These are phyloP conservation scores for Geotrichum reessii DNA, from an alignment of 1,139 yeast species.

Conservation along the genomic window DNA sequence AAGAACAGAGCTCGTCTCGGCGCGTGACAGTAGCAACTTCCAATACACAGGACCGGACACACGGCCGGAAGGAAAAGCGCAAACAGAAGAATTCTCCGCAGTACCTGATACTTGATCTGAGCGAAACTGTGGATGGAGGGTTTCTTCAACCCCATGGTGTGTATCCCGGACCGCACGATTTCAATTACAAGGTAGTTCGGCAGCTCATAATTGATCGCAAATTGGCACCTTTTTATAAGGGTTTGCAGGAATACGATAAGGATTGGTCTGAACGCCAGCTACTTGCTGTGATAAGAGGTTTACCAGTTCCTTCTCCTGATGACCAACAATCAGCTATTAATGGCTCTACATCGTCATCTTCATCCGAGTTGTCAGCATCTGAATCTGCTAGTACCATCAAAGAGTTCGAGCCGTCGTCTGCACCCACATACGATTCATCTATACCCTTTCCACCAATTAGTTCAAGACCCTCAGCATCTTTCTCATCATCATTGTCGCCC, in stretches of 20 bases:
- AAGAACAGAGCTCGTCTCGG: conserved; percentile 5
- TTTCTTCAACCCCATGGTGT: conserved; percentile 78
- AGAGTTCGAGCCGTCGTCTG: conserved; percentile 5
- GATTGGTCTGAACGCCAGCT: conserved; percentile 71
- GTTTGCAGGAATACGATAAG: conserved; percentile 75
- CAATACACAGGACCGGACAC: not conserved
- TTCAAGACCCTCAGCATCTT: not conserved
- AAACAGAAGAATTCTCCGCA: conserved; percentile 1
- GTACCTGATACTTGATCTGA: conserved; percentile 34
- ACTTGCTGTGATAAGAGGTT: conserved; percentile 45
- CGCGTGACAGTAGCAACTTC: not conserved
- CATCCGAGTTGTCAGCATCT: not conserved
- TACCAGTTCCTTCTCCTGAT: conserved; percentile 27
- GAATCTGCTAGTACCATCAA: not conserved
- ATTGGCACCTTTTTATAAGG: conserved; percentile 86
- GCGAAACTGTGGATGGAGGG: conserved; percentile 45
- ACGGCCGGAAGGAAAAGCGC: conserved; percentile 1
- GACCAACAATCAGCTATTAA: conserved; percentile 9
- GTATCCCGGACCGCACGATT: conserved; percentile 71
- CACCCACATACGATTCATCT: conserved; percentile 11
- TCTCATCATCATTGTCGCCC: conserved; percentile 6
- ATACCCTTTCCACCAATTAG: conserved; percentile 12
- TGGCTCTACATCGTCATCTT: not conserved
- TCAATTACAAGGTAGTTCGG: conserved; percentile 64
- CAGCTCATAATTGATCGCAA: conserved; percentile 58